Evolutionary conservation across 345 rosid species (phyloP).

Genomic region (Acer negundo): DNA sequence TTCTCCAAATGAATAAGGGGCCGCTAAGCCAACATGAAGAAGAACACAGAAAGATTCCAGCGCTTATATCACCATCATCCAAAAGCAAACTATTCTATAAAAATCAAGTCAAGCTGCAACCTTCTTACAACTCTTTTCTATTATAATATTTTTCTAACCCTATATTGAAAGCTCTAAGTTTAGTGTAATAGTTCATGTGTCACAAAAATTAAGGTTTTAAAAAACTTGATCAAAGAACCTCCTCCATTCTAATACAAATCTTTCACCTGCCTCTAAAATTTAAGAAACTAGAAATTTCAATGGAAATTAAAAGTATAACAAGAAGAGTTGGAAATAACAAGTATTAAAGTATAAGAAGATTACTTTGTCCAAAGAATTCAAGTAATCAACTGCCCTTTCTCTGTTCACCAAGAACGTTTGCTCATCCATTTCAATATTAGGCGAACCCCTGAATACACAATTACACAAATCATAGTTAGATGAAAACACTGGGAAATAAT

Average conservation of each 20-base stretch:
- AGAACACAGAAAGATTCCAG: conserved; percentile 30
- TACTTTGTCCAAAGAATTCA: conserved; percentile 96
- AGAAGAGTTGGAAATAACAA: neutral
- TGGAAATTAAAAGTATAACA: no score
- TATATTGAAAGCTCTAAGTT: neutral
- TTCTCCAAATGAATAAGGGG: conserved; percentile 23
- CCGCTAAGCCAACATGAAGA: conserved; percentile 12
- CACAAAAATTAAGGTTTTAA: no score
- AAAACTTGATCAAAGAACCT: no score
- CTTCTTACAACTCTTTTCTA: neutral
- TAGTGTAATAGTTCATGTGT: neutral
- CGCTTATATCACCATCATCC: conserved; percentile 24
- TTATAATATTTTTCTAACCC: neutral
- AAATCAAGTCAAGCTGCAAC: neutral
- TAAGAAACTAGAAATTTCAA: no score
- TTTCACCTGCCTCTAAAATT: no score
- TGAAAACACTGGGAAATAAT: neutral
- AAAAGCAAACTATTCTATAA: neutral
- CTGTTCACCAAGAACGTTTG: conserved; percentile 93
- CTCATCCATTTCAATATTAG: conserved; percentile 99
- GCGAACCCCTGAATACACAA: conserved; percentile 71
- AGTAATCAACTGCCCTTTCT: conserved; percentile 97
- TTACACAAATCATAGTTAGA: neutral
- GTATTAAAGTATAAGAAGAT: neutral
- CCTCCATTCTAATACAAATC: no score